These are phyloP conservation scores for Cryptosporidium ryanae DNA, from an alignment of 169 alveolate species.

Conservation along the genomic window DNA sequence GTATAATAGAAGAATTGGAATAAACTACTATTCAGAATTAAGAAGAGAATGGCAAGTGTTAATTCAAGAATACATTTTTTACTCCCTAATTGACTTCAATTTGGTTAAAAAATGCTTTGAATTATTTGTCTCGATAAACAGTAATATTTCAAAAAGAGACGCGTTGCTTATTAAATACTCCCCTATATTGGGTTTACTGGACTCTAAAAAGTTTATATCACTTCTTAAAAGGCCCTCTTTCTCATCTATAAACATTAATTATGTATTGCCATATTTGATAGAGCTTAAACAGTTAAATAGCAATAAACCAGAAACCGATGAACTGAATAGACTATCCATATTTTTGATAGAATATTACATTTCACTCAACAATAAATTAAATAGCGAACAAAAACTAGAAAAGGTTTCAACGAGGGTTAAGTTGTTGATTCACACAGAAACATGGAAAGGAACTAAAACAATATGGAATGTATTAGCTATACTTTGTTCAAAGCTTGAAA, in stretches of 20 bases:
- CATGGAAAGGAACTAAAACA: slow-evolving; percentile 68
- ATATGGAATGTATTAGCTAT: slow-evolving; percentile 72
- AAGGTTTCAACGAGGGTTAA: slow-evolving; percentile 53
- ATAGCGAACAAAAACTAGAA: slow-evolving; percentile 20
- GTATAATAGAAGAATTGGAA: slow-evolving; percentile 37
- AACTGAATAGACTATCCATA: slow-evolving; percentile 43
- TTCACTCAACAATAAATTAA: background rate
- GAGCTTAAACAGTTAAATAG: background rate
- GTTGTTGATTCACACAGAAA: slow-evolving; percentile 11
- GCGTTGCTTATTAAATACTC: slow-evolving; percentile 22
- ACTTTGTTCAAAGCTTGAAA: slow-evolving; percentile 45
- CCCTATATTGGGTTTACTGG: slow-evolving; percentile 32
- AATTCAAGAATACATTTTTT: slow-evolving; percentile 44
- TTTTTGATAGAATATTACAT: slow-evolving; percentile 34
- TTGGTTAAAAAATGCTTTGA: slow-evolving; percentile 31
- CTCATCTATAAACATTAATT: slow-evolving; percentile 24
- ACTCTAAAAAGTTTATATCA: slow-evolving; percentile 40
- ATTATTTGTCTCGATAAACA: slow-evolving; percentile 30
- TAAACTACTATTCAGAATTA: slow-evolving; percentile 41
- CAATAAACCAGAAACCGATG: background rate
- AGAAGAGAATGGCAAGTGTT: slow-evolving; percentile 65
- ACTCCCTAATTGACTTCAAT: slow-evolving; percentile 15
- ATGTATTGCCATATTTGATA: slow-evolving; percentile 17
- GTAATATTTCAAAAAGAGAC: slow-evolving; percentile 37
- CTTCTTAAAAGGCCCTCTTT: slow-evolving; percentile 45